Percentiles rank a stretch among this genome's conserved stretches.
Conservation (phyloP, 1,284 basidiomycete species). For the Rhodotorula sp. region DNA sequence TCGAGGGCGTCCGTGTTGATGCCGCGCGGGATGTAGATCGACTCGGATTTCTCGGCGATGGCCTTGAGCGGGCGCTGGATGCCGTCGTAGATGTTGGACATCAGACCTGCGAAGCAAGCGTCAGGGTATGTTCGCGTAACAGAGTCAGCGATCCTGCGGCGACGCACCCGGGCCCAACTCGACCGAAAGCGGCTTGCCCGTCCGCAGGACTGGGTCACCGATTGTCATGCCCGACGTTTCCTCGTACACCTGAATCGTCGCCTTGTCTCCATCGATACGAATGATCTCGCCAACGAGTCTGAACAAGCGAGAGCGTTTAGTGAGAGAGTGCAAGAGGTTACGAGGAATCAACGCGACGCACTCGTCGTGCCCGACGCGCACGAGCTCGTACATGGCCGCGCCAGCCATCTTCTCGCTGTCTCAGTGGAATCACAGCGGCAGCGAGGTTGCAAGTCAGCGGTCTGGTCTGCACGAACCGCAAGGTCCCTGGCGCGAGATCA, state of each 20-base stretch:
- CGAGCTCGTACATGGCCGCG: slow-evolving; percentile 94
- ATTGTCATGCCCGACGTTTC: slow-evolving; percentile 87
- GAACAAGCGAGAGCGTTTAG: not conserved
- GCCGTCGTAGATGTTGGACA: slow-evolving; percentile 94
- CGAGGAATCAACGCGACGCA: slow-evolving; percentile 7
- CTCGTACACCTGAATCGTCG: slow-evolving; percentile 99
- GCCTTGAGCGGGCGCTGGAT: slow-evolving; percentile 88
- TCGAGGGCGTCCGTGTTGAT: slow-evolving; percentile 97
- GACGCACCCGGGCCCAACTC: slow-evolving; percentile 87
- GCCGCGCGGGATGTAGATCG: slow-evolving; percentile 97
- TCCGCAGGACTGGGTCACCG: slow-evolving; percentile 94
- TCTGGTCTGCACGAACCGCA: not conserved
- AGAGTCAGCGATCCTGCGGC: too few species aligned
- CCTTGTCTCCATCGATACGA: slow-evolving; percentile 92
- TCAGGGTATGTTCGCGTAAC: not conserved
- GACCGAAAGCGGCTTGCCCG: slow-evolving; percentile 95
- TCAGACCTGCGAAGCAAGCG: slow-evolving; percentile 65
- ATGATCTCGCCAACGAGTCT: slow-evolving; percentile 76
- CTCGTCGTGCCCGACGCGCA: slow-evolving; percentile 88
- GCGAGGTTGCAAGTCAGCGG: not conserved
- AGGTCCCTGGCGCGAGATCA: not conserved
- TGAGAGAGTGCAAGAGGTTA: not conserved
- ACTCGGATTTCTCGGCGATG: slow-evolving; percentile 94
- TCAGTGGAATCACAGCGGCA: not conserved
- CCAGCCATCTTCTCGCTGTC: slow-evolving; percentile 83